Evolutionary conservation across 257 asterid genomes (phyloP), one percentile per base, ranked within the genome.

Genomic region (Pogostemon cablin): DNA sequence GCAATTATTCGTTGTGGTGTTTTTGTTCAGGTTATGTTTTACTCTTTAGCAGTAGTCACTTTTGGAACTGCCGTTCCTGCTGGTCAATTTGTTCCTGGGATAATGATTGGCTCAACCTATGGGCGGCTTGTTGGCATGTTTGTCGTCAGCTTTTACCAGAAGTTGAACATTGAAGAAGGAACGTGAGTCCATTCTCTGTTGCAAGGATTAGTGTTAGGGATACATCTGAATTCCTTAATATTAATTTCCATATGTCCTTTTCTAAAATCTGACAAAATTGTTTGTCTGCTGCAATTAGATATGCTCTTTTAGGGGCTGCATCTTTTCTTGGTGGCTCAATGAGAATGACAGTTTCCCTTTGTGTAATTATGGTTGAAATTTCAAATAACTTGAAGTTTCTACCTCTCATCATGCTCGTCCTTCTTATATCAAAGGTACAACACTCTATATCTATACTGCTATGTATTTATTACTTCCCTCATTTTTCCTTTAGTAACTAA

Each of bases 51-150:
- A 12, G 98, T 95, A 67, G 75, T 91, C 72, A 95, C 99, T 73
- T 95, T 91, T 78, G 99, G 99, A 55, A 84, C 97, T 67, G 93
- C 98, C 68, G 98, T 91, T 71, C 99, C 99, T 62, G 95, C 99
- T 35, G 99, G 99, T 50, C 99, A 89, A 72, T 95, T 95, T 81
- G 92, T 95, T 80, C 99, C 99, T 56, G 98, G 97, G 63, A 95
- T 95, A 80, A 89, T 95, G 97, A 95, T 91, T 66, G 99, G 99
- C 48, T 89, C 99, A 70, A 89, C 99, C 41, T 95, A 95, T 79
- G 99, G 99, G 44, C 97, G 99, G 61, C 90, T 95, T 71, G 95
- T 95, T 81, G 99, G 99, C 86, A 91, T 89, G 98, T 86, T 95
- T 78, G 99, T 86, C 41, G 99, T 91, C 70, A 91, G 88, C 81